phyloP scores from a whole-genome alignment of 768 basidiomycete species.

The Pleurotus platypus region DNA sequence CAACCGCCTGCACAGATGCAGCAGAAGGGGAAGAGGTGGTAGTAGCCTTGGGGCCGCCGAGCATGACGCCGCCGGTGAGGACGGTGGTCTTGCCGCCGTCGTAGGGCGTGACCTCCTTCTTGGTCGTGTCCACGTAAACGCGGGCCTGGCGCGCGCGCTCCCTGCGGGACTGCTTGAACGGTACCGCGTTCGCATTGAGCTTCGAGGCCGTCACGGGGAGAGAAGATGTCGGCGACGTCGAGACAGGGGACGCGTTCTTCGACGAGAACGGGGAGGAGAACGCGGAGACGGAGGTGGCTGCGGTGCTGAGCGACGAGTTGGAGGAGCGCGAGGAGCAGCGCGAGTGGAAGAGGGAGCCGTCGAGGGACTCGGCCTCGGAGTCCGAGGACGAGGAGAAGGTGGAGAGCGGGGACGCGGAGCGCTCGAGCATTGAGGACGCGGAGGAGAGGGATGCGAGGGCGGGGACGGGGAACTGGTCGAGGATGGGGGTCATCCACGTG shows the following conservation, averaged over 20 bases:
- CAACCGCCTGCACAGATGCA: too few species aligned
- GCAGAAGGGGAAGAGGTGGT: too few species aligned
- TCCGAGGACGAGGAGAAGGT: constrained; percentile 50
- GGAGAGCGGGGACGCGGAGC: constrained; percentile 41
- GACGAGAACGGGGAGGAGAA: constrained; percentile 45
- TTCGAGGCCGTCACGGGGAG: too few species aligned
- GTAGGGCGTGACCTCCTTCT: constrained; percentile 79
- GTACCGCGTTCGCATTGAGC: background rate
- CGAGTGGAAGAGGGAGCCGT: constrained; percentile 33
- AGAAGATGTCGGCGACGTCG: too few species aligned
- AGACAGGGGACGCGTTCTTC: constrained; percentile 24
- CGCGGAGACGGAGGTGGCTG: constrained; percentile 52
- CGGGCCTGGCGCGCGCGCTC: constrained; percentile 66
- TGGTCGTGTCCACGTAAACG: constrained; percentile 71
- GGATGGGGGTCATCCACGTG: constrained; percentile 65
- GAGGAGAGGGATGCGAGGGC: constrained; percentile 55
- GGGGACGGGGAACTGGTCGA: constrained; percentile 54
- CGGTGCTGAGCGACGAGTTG: constrained; percentile 44
- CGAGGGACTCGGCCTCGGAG: constrained; percentile 35
- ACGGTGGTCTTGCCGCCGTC: constrained; percentile 88
- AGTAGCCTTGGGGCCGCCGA: constrained; percentile 44
- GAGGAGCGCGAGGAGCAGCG: constrained; percentile 71
- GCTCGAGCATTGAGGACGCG: background rate
- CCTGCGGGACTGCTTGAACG: constrained; percentile 55
- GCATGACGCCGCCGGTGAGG: constrained; percentile 86